phyloP scores from a whole-genome alignment of 129 eudicot species.

The Glebionis coronaria region DNA sequence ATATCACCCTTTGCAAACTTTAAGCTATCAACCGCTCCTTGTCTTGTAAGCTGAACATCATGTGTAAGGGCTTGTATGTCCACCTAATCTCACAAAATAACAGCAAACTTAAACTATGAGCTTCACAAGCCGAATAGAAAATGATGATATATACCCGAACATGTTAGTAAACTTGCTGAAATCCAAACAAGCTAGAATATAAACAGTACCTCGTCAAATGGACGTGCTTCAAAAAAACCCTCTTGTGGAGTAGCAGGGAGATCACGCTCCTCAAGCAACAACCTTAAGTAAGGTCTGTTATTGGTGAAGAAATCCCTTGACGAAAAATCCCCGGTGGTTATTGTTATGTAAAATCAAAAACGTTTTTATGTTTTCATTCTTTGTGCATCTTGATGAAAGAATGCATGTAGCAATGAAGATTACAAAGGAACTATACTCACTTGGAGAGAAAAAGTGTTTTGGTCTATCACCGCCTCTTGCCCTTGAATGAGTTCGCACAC shows the following conservation, averaged over 20 bases:
- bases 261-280: too few relatives aligned
- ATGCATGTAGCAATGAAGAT: background rate
- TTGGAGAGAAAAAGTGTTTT: constrained; percentile 67
- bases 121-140: too few relatives aligned
- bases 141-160: too few relatives aligned
- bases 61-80: constrained; percentile 99
- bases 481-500: constrained; percentile 33
- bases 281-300: too few relatives aligned
- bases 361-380: background rate
- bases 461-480: constrained; percentile 31
- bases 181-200: background rate
- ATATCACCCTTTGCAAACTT: too few relatives aligned
- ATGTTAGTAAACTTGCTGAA: too few relatives aligned
- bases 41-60: too few relatives aligned
- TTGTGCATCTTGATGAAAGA: background rate
- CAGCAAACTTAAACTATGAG: background rate
- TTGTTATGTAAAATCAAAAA: background rate
- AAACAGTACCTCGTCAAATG: constrained; percentile 80
- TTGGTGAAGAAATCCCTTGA: too few relatives aligned
- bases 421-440: constrained; percentile 31
- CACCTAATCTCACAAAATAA: constrained; percentile 48
- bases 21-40: too few relatives aligned
- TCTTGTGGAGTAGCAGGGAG: too few relatives aligned
- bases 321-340: too few relatives aligned
- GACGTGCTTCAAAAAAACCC: constrained; percentile 79